Evolutionary conservation across 1,284 basidiomycete genomes (phyloP).

Genomic region (Boletus semigastroideus): DNA sequence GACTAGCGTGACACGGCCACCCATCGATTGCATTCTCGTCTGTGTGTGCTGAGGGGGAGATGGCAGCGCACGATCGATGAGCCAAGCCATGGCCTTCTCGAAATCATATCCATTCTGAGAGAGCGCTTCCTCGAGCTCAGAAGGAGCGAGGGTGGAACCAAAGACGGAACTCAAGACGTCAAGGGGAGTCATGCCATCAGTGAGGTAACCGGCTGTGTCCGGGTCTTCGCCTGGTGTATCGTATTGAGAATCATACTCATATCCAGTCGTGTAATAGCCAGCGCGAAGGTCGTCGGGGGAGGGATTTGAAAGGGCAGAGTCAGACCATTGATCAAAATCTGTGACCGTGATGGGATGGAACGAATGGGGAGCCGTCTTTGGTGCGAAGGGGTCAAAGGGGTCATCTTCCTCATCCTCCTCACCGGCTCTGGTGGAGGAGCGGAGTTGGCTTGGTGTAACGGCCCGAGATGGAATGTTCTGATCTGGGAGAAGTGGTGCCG

Average conservation of each 20-base stretch:
- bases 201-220: conserved; percentile 54
- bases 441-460: conserved; percentile 45
- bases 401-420: conserved; percentile 68
- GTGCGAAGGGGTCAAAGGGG: conserved; percentile 71
- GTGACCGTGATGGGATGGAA: conserved; percentile 63
- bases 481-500: conserved; percentile 81
- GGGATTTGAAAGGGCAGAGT: conserved; percentile 40
- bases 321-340: conserved; percentile 65
- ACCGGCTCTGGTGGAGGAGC: conserved; percentile 57
- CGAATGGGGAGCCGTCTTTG: conserved; percentile 47
- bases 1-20: conserved; percentile 61
- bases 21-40: conserved; percentile 59
- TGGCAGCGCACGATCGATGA: conserved; percentile 72
- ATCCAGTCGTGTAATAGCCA: conserved; percentile 34
- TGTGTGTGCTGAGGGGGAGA: conserved; percentile 43
- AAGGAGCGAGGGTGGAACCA: conserved; percentile 81
- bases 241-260: conserved; percentile 37
- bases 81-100: conserved; percentile 90
- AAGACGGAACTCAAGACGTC: conserved; percentile 95
- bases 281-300: conserved; percentile 48
- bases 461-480: conserved; percentile 53
- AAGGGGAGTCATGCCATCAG: conserved; percentile 93
- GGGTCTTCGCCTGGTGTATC: conserved; percentile 48
- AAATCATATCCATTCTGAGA: conserved; percentile 90
- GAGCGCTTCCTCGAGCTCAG: conserved; percentile 92